phyloP scores from a whole-genome alignment of 1,284 basidiomycete genomes.

The Puccinia coronata region DNA sequence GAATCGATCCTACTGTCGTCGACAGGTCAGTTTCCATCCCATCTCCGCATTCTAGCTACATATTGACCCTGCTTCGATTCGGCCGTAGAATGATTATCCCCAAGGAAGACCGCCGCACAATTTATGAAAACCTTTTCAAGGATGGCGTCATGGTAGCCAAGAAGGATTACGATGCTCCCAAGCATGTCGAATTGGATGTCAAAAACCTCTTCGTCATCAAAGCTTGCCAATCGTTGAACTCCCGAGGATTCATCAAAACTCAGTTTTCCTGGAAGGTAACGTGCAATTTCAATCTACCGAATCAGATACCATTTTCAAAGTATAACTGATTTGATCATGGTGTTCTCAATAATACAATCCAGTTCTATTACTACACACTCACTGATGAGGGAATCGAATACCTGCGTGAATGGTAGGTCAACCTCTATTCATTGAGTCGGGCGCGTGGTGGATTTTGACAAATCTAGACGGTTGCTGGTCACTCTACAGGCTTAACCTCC shows the following conservation, averaged over 20 bases:
- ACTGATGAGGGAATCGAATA: conserved; percentile 93
- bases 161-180: conserved; percentile 96
- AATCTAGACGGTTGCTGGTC: conserved; percentile 57
- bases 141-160: conserved; percentile 98
- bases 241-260: conserved; percentile 93
- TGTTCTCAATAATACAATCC: conserved; percentile 56
- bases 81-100: conserved; percentile 56
- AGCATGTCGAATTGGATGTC: conserved; percentile 95
- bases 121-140: conserved; percentile 94
- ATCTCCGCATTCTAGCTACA: neutral
- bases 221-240: conserved; percentile 96
- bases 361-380: conserved; percentile 71
- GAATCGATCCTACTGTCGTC: neutral
- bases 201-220: conserved; percentile 99
- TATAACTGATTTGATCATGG: conserved; percentile 66
- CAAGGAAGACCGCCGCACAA: conserved; percentile 56
- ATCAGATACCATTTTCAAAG: conserved; percentile 55
- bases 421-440: neutral
- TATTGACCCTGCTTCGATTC: neutral
- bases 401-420: conserved; percentile 80
- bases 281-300: conserved; percentile 56
- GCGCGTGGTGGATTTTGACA: neutral
- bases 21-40: neutral
- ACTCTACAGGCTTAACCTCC: neutral
- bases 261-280: conserved; percentile 65